phyloP scores from a whole-genome alignment of 1,284 basidiomycete genomes.

The Pterulicium gracile region DNA sequence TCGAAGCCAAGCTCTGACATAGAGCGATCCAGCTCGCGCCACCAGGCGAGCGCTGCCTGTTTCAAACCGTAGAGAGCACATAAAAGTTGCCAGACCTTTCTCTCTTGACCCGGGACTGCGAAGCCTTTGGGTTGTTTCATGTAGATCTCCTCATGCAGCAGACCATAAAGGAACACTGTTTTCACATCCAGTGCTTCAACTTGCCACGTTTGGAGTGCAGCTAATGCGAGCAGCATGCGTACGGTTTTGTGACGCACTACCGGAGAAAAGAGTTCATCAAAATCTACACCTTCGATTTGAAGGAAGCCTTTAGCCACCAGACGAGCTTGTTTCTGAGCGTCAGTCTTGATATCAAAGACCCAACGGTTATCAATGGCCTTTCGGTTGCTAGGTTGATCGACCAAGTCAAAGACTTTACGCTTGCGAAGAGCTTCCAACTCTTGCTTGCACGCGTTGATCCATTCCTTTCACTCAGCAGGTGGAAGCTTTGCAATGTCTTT shows the following conservation, averaged over 20 bases:
- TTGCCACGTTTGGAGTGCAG: conserved; percentile 18
- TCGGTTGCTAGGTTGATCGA: conserved; percentile 12
- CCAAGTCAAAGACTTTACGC: conserved; percentile 12
- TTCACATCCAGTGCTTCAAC: conserved; percentile 25
- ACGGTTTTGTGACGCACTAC: conserved; percentile 24
- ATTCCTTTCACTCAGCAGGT: conserved; percentile 7
- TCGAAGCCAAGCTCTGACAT: conserved; percentile 15
- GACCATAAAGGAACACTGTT: conserved; percentile 25
- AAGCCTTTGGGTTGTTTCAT: conserved; percentile 24
- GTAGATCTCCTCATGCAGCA: conserved; percentile 24
- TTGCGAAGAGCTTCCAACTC: conserved; percentile 8
- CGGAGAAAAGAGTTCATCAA: conserved; percentile 29
- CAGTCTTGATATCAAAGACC: conserved; percentile 27
- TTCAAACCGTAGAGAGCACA: conserved; percentile 22
- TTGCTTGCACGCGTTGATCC: conserved; percentile 10
- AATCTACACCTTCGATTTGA: conserved; percentile 24
- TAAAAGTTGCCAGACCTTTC: conserved; percentile 16
- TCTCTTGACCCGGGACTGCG: neutral
- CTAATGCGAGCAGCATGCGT: conserved; percentile 21
- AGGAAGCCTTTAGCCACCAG: conserved; percentile 32
- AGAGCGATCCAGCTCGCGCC: conserved; percentile 15
- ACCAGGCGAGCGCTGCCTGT: conserved; percentile 21
- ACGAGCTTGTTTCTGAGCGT: conserved; percentile 22
- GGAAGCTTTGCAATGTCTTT: conserved; percentile 8
- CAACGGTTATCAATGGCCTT: conserved; percentile 21